Conservation (phyloP, 352 stramenopile genomes). For the Pythium rhizo-oryzae region DNA sequence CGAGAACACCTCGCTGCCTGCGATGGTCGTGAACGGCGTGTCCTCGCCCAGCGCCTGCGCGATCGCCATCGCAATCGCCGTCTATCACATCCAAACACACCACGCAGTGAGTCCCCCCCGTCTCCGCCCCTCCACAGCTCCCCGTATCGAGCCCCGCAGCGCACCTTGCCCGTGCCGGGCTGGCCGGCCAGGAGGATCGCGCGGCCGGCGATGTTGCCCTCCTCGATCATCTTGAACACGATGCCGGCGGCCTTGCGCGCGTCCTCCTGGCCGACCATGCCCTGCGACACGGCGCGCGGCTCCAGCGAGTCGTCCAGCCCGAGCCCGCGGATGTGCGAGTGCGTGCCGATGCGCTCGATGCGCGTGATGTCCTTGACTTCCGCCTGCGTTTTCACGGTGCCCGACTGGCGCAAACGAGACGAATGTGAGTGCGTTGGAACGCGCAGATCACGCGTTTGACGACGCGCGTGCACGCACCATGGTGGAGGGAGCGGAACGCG, state of each 20-base stretch:
- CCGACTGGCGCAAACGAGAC: conserved; percentile 31
- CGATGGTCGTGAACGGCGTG: conserved; percentile 99
- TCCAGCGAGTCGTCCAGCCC: conserved; percentile 98
- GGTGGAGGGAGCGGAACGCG: background rate
- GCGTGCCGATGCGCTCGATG: conserved; percentile 98
- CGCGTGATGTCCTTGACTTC: conserved; percentile 97
- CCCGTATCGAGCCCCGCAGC: too few relatives aligned
- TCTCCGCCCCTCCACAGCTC: too few relatives aligned
- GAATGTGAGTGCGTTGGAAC: conserved; percentile 9
- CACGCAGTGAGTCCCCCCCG: too few relatives aligned
- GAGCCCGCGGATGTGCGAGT: conserved; percentile 99
- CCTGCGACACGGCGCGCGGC: conserved; percentile 91
- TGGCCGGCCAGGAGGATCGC: conserved; percentile 97
- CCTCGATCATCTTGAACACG: conserved; percentile 98
- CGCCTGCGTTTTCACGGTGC: conserved; percentile 78
- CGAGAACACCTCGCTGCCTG: conserved; percentile 98
- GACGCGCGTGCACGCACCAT: conserved; percentile 16
- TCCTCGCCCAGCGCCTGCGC: conserved; percentile 97
- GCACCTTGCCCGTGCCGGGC: conserved; percentile 94
- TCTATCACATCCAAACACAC: conserved; percentile 44
- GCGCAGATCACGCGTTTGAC: background rate
- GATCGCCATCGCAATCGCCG: conserved; percentile 98
- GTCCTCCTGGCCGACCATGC: conserved; percentile 96
- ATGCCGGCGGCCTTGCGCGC: conserved; percentile 95
- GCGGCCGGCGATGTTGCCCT: conserved; percentile 97